Evolutionary conservation across 2,329 filamentous ascomycete genomes (phyloP).

Genomic region (Mycosphaerella arachidis): DNA sequence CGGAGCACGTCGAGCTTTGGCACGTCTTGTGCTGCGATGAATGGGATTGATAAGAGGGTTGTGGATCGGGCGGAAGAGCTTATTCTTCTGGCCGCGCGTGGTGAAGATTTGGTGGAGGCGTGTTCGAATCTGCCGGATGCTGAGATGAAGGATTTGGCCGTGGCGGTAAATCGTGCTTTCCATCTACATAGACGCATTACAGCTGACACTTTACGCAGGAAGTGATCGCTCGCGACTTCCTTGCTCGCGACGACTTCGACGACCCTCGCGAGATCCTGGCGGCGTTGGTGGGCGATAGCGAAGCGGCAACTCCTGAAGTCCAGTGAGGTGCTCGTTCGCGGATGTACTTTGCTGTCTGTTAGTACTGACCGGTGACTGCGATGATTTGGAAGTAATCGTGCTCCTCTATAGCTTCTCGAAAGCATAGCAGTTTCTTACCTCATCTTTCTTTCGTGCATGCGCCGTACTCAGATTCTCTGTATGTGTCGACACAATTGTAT

Average conservation of each 20-base stretch:
- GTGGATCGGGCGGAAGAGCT: conserved; percentile 73
- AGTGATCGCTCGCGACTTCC: conserved; percentile 41
- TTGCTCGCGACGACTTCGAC: conserved; percentile 35
- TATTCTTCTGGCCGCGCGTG: conserved; percentile 60
- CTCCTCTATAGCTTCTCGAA: not conserved
- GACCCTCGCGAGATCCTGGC: conserved; percentile 36
- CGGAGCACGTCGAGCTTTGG: conserved; percentile 79
- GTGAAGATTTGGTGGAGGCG: conserved; percentile 70
- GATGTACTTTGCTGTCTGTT: too few species aligned
- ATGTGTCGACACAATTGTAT: too few species aligned
- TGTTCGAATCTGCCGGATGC: conserved; percentile 63
- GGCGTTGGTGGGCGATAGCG: conserved; percentile 26
- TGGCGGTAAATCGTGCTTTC: conserved; percentile 49
- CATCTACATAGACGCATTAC: too few species aligned
- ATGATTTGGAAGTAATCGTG: too few species aligned
- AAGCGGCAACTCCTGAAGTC: not conserved
- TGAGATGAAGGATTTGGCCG: conserved; percentile 63
- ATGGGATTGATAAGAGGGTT: conserved; percentile 70
- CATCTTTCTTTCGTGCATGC: too few species aligned
- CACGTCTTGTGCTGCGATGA: conserved; percentile 76
- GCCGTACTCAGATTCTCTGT: too few species aligned
- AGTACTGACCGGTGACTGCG: too few species aligned
- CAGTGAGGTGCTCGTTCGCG: not conserved
- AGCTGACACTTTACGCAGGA: conserved; percentile 31
- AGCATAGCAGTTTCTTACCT: too few species aligned